Conservation (phyloP, 345 rosid species). For the Eucalyptus victrix region DNA sequence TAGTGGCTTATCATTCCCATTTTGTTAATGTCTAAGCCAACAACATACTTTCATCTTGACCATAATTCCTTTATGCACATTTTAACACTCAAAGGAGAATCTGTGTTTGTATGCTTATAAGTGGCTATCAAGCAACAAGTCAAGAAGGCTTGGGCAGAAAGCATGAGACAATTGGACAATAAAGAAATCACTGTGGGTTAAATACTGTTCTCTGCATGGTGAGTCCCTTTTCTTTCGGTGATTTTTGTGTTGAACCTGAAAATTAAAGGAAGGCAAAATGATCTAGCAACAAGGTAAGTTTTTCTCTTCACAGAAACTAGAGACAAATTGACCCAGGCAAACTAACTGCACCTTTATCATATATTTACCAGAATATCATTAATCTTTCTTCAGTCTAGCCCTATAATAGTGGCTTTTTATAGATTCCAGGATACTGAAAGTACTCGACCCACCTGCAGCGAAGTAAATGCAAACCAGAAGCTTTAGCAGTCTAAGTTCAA, state of each 20-base stretch:
- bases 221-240: not conserved
- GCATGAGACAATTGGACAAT: not conserved
- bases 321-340: not conserved
- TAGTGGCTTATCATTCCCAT: not conserved
- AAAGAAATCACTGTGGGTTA: not conserved
- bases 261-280: not conserved
- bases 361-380: not conserved
- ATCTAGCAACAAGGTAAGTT: not conserved
- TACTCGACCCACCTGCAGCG: accelerated
- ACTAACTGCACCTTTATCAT: not conserved
- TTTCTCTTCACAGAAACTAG: not conserved
- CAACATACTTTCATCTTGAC: not conserved
- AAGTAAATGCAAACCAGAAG: not conserved
- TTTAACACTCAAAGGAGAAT: not conserved
- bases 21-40: not conserved
- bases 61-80: not conserved
- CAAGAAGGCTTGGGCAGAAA: not conserved
- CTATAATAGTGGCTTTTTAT: not conserved
- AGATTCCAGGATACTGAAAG: not conserved
- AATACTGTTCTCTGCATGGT: not conserved
- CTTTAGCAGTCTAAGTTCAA: not conserved
- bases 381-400: not conserved
- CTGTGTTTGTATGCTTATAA: not conserved
- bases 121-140: not conserved
- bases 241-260: not conserved